These are phyloP conservation scores for Leucoagaricus sp. DNA, from an alignment of 1,284 basidiomycete species.

Conservation along the genomic window DNA sequence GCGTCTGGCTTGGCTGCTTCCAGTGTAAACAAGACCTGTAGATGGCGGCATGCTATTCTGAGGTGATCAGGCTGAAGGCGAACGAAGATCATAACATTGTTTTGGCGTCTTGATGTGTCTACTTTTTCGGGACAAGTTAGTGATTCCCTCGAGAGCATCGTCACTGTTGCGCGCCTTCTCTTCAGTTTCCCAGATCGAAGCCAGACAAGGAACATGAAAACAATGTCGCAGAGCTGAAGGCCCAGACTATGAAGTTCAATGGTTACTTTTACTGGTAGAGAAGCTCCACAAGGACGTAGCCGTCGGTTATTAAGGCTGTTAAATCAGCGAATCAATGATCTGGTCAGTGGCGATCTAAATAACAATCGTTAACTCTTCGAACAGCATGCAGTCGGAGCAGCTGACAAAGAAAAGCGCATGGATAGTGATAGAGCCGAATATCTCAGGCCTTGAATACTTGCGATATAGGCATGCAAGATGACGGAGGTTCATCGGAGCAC, in stretches of 20 bases:
- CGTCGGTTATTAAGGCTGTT: not conserved
- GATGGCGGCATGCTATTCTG: not conserved
- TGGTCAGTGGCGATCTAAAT: not conserved
- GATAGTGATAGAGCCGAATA: not conserved
- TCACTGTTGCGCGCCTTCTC: not conserved
- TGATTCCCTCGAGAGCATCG: not conserved
- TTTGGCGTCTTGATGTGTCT: not conserved
- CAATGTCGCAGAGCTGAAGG: not conserved
- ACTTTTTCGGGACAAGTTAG: not conserved
- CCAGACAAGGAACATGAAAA: not conserved
- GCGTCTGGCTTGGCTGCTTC: not conserved
- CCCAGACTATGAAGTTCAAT: not conserved
- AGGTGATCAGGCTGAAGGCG: not conserved
- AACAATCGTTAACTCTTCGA: not conserved
- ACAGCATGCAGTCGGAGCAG: conserved; percentile 4
- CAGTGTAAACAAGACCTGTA: not conserved
- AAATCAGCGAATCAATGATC: not conserved
- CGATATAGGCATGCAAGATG: not conserved
- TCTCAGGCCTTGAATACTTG: not conserved
- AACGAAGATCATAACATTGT: not conserved
- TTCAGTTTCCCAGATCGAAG: not conserved
- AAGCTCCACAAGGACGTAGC: not conserved
- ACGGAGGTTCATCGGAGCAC: not conserved
- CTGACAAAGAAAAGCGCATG: not conserved
- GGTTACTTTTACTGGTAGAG: not conserved